Evolutionary conservation across 441 rosid genomes (phyloP).

Genomic region (Cnidoscolus chayamansa): DNA sequence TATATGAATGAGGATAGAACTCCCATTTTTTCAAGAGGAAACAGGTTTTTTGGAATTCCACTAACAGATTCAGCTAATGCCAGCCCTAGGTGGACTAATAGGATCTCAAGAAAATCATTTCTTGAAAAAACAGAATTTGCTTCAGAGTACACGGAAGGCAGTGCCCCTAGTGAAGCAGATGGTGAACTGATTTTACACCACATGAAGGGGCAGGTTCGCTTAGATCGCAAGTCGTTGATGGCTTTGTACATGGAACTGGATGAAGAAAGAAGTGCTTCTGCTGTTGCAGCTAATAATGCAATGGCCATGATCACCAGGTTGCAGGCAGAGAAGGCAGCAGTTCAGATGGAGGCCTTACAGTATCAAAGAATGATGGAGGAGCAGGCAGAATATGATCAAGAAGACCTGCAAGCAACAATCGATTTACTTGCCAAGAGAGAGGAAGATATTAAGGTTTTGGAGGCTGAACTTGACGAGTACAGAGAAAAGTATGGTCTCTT

Average conservation of each 20-base stretch:
- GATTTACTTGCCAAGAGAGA: slow-evolving; percentile 61
- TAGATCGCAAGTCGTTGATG: slow-evolving; percentile 77
- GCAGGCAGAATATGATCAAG: slow-evolving; percentile 89
- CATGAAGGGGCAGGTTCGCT: slow-evolving; percentile 64
- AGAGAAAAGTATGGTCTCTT: slow-evolving; percentile 54
- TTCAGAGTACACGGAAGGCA: slow-evolving; percentile 41
- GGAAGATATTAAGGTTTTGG: slow-evolving; percentile 55
- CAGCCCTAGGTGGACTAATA: slow-evolving; percentile 58
- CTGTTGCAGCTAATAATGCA: slow-evolving; percentile 90
- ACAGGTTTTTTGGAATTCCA: slow-evolving; percentile 70
- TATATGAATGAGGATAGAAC: slow-evolving; percentile 51
- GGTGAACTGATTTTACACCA: slow-evolving; percentile 50
- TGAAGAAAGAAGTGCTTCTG: slow-evolving; percentile 89
- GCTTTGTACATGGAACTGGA: slow-evolving; percentile 85
- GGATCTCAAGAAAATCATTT: slow-evolving; percentile 43
- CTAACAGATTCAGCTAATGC: slow-evolving; percentile 46
- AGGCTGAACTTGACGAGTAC: slow-evolving; percentile 60
- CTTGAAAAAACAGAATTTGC: slow-evolving; percentile 51
- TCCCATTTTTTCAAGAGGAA: slow-evolving; percentile 52
- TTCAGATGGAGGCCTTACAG: slow-evolving; percentile 98
- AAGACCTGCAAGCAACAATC: slow-evolving; percentile 62
- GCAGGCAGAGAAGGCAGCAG: slow-evolving; percentile 94
- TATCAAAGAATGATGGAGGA: slow-evolving; percentile 99
- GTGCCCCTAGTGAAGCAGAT: slow-evolving; percentile 38
- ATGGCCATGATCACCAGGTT: slow-evolving; percentile 95